Percentiles rank a stretch among this genome's conserved stretches.
phyloP scores from a whole-genome alignment of 495 filamentous ascomycete genomes.

The Penicillium crystallinum region DNA sequence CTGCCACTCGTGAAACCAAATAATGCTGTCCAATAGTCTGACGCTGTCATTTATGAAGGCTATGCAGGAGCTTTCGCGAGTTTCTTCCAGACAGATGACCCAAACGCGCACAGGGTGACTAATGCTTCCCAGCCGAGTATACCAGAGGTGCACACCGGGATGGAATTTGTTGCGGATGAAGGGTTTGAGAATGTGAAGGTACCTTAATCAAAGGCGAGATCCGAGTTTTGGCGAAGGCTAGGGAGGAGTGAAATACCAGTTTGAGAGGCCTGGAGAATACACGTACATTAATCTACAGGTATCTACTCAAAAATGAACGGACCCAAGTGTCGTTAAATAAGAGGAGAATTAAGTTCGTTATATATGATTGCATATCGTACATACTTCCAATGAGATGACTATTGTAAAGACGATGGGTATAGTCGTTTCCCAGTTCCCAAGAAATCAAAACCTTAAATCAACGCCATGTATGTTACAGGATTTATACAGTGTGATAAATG shows the following conservation, averaged over 20 bases:
- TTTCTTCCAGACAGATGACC: slow-evolving; percentile 55
- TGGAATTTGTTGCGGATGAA: too few relatives aligned
- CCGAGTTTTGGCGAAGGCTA: too few relatives aligned
- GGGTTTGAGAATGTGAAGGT: too few relatives aligned
- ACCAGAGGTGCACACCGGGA: too few relatives aligned
- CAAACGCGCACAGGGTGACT: too few relatives aligned
- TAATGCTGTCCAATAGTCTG: slow-evolving; percentile 47
- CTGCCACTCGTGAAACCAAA: too few relatives aligned
- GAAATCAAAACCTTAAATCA: slow-evolving; percentile 8
- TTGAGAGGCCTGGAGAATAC: too few relatives aligned
- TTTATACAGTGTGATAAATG: slow-evolving; percentile 16
- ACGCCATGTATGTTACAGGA: slow-evolving; percentile 23
- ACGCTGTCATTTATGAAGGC: slow-evolving; percentile 51
- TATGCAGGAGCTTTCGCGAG: slow-evolving; percentile 56
- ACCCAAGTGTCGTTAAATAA: neutral
- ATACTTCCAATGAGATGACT: slow-evolving; percentile 8
- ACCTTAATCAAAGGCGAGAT: too few relatives aligned
- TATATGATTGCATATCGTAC: slow-evolving; percentile 7
- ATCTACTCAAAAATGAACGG: too few relatives aligned
- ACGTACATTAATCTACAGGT: too few relatives aligned
- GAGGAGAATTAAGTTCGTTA: slow-evolving; percentile 4
- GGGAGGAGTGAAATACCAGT: too few relatives aligned
- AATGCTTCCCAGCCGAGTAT: too few relatives aligned
- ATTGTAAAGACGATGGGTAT: slow-evolving; percentile 12
- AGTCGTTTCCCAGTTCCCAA: slow-evolving; percentile 12